These are phyloP conservation scores for Nicotiana paniculata DNA, from an alignment of 257 asterid genomes.

Conservation along the genomic window DNA sequence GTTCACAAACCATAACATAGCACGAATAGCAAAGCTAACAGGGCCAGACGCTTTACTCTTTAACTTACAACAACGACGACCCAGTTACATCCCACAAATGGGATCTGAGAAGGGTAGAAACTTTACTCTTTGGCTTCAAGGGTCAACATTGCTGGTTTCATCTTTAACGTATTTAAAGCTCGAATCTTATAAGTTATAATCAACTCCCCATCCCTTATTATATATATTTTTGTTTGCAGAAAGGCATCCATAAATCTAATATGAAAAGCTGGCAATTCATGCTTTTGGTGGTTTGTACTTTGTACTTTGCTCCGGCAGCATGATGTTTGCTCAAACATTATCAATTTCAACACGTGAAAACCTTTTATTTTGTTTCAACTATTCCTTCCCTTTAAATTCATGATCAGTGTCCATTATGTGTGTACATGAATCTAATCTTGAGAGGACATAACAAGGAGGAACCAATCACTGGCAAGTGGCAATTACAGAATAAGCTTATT, in stretches of 20 bases:
- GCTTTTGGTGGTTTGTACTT: neutral
- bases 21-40: too few species aligned
- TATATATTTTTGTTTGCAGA: too few species aligned
- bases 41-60: too few species aligned
- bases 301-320: neutral
- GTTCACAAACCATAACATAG: too few species aligned
- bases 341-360: neutral
- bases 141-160: too few species aligned
- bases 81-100: too few species aligned
- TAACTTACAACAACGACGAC: too few species aligned
- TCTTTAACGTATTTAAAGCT: too few species aligned
- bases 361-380: neutral
- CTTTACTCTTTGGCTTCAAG: too few species aligned
- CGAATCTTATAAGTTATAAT: too few species aligned
- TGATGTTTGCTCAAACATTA: neutral
- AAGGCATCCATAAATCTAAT: neutral
- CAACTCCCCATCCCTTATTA: too few species aligned
- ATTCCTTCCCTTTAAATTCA: neutral
- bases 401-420: neutral
- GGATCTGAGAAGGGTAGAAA: too few species aligned
- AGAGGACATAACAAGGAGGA: neutral
- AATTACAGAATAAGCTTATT: neutral
- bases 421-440: neutral
- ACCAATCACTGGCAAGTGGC: neutral
- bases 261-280: neutral